Evolutionary conservation across 192 early-diverging fungal genomes (phyloP), one percentile per base, ranked within the genome.

Genomic region (Coemansia sp.): DNA sequence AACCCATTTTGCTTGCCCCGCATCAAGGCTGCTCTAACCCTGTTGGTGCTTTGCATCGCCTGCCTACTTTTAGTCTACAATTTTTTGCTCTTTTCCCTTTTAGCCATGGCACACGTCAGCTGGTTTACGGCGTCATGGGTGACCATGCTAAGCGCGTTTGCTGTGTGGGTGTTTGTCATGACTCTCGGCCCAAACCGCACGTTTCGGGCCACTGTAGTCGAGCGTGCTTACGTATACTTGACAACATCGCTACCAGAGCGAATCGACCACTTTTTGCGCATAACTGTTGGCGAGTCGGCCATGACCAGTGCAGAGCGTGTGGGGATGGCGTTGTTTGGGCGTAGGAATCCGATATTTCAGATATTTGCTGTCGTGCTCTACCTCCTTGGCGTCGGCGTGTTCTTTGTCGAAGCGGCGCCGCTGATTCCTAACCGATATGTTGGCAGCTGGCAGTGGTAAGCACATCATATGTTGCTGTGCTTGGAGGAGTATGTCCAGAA

Each of bases 121-220:
- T 21, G 34, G 17, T 58, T 65, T 48, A 67, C 68, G 19, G 56
- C 44, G 53, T 14, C 46, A 3, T 70, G 68, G 57, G 65, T 48
- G 36, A 35, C 41, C 1, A 42, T 52, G 35, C 46, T 67, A 22
- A 33, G 52, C 24, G 58, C 42, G 54, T 61, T 77, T 24, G 48
- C 58, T 17, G 43, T 54, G 33, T 70, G 68, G 68, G 64, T 77
- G 42, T 71, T 64, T 61, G 57, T 71, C n/a, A 56, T 77, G 60
- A 55, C 71, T 7, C 74, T 77, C 9, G 74, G 74, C 4, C 74
- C 64, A 52, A 77, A 67, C 55, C 68, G 74, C 65, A 71, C 71
- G 68, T 77, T 77, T 53, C 68, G 65, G 5, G 68, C 48, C 33
- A 72, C 75, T 4, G 38, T 58, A 8, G 69, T 78, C 14, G 75